Percentiles rank a stretch among this genome's conserved stretches.
Conservation (phyloP, 2,329 filamentous ascomycete genomes). For the Fusarium sp. region DNA sequence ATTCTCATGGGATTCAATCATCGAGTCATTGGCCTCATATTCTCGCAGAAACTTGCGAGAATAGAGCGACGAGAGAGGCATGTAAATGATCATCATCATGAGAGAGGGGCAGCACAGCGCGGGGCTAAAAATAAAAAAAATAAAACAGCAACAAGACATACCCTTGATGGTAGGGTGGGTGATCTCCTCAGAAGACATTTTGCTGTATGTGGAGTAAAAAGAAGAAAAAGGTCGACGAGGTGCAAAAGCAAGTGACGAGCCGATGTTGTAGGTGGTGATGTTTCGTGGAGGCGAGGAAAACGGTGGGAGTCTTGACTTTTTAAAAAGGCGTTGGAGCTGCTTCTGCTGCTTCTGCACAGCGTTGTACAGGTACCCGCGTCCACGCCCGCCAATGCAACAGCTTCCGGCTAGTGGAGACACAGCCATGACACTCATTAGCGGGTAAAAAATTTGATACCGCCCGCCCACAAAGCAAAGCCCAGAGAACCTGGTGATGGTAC, state of each 20-base stretch:
- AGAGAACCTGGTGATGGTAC: slow-evolving; percentile 40
- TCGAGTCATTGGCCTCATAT: neutral
- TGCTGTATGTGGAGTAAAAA: slow-evolving; percentile 49
- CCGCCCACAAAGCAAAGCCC: slow-evolving; percentile 12
- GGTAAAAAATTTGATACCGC: slow-evolving; percentile 49
- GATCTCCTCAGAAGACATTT: slow-evolving; percentile 73
- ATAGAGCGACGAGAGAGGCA: slow-evolving; percentile 2
- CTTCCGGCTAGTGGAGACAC: slow-evolving; percentile 23
- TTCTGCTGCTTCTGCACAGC: neutral
- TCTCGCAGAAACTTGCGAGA: neutral
- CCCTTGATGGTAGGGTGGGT: slow-evolving; percentile 83
- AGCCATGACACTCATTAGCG: slow-evolving; percentile 29
- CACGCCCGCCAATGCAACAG: slow-evolving; percentile 26
- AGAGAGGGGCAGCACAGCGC: slow-evolving; percentile 47
- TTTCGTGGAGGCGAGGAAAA: slow-evolving; percentile 38
- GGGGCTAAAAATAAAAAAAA: slow-evolving; percentile 27
- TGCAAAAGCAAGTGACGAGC: slow-evolving; percentile 33
- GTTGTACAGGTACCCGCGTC: slow-evolving; percentile 23
- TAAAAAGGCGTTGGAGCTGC: slow-evolving; percentile 22
- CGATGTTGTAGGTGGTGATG: slow-evolving; percentile 25
- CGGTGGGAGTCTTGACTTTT: slow-evolving; percentile 43
- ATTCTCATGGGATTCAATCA: neutral
- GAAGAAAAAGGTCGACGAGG: slow-evolving; percentile 13
- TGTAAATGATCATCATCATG: slow-evolving; percentile 41
- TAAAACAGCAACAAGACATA: slow-evolving; percentile 52